Base-by-base conservation (phyloP, 306 rosid species). In the Pterocarpus santalinus region DNA sequence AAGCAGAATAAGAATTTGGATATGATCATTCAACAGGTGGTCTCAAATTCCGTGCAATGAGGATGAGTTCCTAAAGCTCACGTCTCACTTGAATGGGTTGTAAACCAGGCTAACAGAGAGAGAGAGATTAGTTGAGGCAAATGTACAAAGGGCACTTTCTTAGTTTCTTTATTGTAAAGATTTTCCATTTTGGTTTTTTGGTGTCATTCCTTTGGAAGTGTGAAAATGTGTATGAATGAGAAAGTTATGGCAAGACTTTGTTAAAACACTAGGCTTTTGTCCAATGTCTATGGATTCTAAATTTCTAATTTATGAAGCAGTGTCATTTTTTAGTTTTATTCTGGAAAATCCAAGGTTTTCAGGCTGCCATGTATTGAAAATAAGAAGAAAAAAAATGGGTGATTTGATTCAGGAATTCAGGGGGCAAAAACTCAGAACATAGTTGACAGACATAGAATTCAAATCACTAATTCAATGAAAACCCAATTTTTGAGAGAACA, bases 21-120 rank as follows among this genome's bases (percentile, higher is more conserved):
- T 22, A 22, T 22, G 28, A 22, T 22, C 28, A 22, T 22, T 22
- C 28, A 22, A 22, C 1, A 22, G 28, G 28, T 11, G 89, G 87
- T 33, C 81, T 88, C 17, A 82, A 56, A 77, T 88, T 61, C 84
- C 89, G 3, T 85, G 86, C 69, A 34, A 5, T 7, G 89, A 85
- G 39, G 76, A 73, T 73, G 77, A 61, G 52, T 85, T 85, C 70
- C 33, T 61, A 60, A 61, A 34, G 47, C 63, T 85, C 72, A 77
- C 78, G 61, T 83, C 84, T 80, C 12, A 30, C 69, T 65, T 81
- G 67, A 84, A 53, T 17, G 41, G 43, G 52, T 5, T 39, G 71
- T 79, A 39, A 47, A 17, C 33, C 61, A 73, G 4, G 5, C 11
- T 22, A 22, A 22, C 28, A 65, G 16, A 76, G 65, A 71, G n/a